A percentile compares a stretch with the other conserved stretches of the same genome.
Conservation (phyloP, 2,329 filamentous ascomycete genomes). For the Fusarium metavorans region DNA sequence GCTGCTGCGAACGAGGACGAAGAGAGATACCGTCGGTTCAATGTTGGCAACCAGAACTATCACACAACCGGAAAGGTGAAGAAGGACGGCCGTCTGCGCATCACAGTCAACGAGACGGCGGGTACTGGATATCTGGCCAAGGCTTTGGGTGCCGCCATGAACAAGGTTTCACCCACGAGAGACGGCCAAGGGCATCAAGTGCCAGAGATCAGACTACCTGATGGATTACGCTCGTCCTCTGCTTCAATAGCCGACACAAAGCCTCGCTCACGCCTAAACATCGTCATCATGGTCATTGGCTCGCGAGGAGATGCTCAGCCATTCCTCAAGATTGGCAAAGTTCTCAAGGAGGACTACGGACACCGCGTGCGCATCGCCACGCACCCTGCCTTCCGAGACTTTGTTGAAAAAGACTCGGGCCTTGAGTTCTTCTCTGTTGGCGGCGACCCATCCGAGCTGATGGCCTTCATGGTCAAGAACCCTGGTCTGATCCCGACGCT, state of each 20-base stretch:
- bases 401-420: conserved; percentile 77
- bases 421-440: conserved; percentile 86
- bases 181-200: conserved; percentile 3
- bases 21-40: conserved; percentile 56
- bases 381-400: conserved; percentile 81
- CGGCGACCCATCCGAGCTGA: conserved; percentile 82
- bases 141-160: conserved; percentile 74
- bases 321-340: conserved; percentile 80
- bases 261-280: conserved; percentile 71
- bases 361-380: conserved; percentile 84
- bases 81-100: conserved; percentile 76
- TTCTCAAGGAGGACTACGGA: conserved; percentile 76
- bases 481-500: conserved; percentile 81
- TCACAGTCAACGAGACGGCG: conserved; percentile 77
- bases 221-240: conserved; percentile 43
- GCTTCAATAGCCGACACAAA: conserved; percentile 47
- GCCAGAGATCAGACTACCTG: conserved; percentile 24
- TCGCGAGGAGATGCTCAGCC: conserved; percentile 85
- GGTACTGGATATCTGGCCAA: conserved; percentile 80
- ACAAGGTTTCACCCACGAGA: conserved; percentile 46
- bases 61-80: conserved; percentile 74
- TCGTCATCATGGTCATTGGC: conserved; percentile 87
- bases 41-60: conserved; percentile 73
- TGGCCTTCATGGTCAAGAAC: conserved; percentile 92
- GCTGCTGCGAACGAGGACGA: conserved; percentile 37